phyloP scores from a whole-genome alignment of 805 yeast genomes.

The Sungouiella thailandica region DNA sequence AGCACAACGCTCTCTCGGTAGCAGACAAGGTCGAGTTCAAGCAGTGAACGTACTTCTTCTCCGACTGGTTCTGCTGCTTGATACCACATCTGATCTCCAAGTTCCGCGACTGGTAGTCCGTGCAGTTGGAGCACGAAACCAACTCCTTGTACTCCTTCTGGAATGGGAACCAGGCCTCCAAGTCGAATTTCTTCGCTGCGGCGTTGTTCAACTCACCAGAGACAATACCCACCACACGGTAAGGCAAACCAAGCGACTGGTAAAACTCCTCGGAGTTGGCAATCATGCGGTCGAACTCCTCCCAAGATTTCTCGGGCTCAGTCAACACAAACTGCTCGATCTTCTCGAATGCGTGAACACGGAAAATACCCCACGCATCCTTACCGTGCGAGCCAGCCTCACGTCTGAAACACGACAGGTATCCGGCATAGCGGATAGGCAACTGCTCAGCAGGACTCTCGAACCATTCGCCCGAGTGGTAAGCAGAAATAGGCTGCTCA shows the following conservation, averaged over 20 bases:
- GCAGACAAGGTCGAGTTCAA: conserved; percentile 96
- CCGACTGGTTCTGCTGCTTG: conserved; percentile 89
- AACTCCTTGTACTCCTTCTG: conserved; percentile 97
- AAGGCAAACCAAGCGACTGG: conserved; percentile 86
- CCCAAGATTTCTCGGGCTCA: conserved; percentile 98
- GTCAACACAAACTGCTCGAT: conserved; percentile 94
- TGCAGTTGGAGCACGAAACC: conserved; percentile 98
- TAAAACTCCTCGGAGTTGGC: conserved; percentile 87
- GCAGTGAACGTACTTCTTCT: conserved; percentile 97
- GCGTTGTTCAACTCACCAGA: conserved; percentile 98
- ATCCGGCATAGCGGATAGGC: conserved; percentile 96
- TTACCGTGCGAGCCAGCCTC: conserved; percentile 99
- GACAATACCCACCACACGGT: conserved; percentile 96
- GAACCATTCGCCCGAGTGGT: conserved; percentile 97
- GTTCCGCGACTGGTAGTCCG: conserved; percentile 98
- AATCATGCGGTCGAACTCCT: conserved; percentile 95
- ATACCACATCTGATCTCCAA: conserved; percentile 98
- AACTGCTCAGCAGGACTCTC: conserved; percentile 95
- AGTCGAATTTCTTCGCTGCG: conserved; percentile 97
- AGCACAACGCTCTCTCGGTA: conserved; percentile 96
- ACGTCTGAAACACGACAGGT: conserved; percentile 97
- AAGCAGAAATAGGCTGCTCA: conserved; percentile 98
- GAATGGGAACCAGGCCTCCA: conserved; percentile 99
- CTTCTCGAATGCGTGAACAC: conserved; percentile 98
- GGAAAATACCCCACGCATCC: conserved; percentile 99